Percentiles rank a stretch among this genome's conserved stretches.
phyloP scores from a whole-genome alignment of 805 yeast species.

The Saturnispora gosingensis region DNA sequence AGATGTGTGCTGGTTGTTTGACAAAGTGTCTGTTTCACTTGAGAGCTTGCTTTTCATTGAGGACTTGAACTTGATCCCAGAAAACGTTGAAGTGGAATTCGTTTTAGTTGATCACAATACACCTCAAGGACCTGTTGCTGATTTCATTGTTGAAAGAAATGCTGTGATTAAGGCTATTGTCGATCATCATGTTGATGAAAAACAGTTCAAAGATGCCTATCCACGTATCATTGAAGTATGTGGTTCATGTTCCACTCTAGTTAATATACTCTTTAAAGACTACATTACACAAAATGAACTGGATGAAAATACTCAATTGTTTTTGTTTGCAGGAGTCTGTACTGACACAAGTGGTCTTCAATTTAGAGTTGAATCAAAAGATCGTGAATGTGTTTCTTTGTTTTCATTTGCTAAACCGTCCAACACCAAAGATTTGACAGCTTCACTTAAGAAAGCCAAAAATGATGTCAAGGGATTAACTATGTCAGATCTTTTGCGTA shows the following conservation, averaged over 20 bases:
- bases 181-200: constrained; percentile 84
- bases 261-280: constrained; percentile 40
- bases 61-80: constrained; percentile 37
- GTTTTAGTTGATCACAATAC: constrained; percentile 79
- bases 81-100: constrained; percentile 28
- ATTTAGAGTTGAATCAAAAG: constrained; percentile 53
- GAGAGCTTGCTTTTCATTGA: constrained; percentile 55
- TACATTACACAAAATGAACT: constrained; percentile 9
- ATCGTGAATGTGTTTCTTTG: constrained; percentile 34
- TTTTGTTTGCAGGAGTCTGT: constrained; percentile 54
- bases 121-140: constrained; percentile 42
- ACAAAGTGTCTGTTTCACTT: constrained; percentile 35
- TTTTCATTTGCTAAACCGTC: constrained; percentile 23
- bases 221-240: constrained; percentile 55
- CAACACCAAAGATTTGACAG: not conserved
- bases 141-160: constrained; percentile 15
- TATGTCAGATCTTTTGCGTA: constrained; percentile 54
- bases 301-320: constrained; percentile 24
- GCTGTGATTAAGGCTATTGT: constrained; percentile 48
- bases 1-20: constrained; percentile 55
- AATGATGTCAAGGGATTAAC: constrained; percentile 43
- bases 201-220: constrained; percentile 33
- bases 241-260: constrained; percentile 78
- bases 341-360: constrained; percentile 68
- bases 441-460: not conserved